phyloP scores from a whole-genome alignment of 2,329 filamentous ascomycete species.

The Blastomyces percursus region DNA sequence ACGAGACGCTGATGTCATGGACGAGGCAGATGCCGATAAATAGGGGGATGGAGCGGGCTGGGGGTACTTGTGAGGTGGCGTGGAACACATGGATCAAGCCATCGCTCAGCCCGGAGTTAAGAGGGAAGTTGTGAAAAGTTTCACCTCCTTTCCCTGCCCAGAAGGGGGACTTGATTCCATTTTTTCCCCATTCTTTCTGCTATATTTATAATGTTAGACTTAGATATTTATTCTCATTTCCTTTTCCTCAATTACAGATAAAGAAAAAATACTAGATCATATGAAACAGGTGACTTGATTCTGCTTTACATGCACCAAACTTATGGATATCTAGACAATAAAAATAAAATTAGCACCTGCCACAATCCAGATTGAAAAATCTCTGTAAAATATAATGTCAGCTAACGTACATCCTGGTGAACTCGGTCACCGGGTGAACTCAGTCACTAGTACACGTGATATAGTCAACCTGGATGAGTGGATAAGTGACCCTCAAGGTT shows the following conservation, averaged over 20 bases:
- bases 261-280: background rate
- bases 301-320: background rate
- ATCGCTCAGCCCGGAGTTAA: slow-evolving; percentile 12
- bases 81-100: slow-evolving; percentile 15
- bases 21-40: slow-evolving; percentile 21
- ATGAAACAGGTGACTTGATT: background rate
- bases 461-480: no score
- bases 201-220: background rate
- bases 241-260: background rate
- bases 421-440: no score
- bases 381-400: no score
- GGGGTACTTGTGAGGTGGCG: slow-evolving; percentile 12
- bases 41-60: slow-evolving; percentile 12
- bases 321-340: background rate
- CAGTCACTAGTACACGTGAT: no score
- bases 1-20: slow-evolving; percentile 19
- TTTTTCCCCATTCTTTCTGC: background rate
- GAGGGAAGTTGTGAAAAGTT: slow-evolving; percentile 13
- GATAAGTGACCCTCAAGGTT: no score
- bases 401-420: no score
- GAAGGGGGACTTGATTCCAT: background rate
- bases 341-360: background rate
- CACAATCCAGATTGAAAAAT: background rate
- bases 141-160: background rate
- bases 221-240: background rate